Evolutionary conservation across 306 rosid species (phyloP), one percentile per base, ranked within the genome.

Genomic region (Rosa lucieae): DNA sequence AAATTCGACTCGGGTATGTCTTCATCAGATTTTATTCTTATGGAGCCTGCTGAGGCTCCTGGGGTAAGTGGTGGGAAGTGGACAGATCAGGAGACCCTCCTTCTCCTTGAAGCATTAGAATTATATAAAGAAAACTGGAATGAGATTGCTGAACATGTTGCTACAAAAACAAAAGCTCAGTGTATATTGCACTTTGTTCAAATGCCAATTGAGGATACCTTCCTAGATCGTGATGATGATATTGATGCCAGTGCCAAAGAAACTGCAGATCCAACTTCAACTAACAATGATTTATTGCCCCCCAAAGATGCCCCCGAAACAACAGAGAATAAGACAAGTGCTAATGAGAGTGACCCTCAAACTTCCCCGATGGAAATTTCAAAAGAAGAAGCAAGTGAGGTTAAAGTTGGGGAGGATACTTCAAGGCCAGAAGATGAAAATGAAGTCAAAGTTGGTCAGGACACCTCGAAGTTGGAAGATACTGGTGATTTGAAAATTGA

Each of bases 41-140:
- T 94, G 98, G 98, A 94, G 85, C 95, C 98, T 70, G 98, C 93
- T 85, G 97, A 89, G 88, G 94, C 82, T 85, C 92, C 82, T 9
- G 94, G 97, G 71, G 83, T 89, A 76, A 89, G 91, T 81, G 91
- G 98, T 83, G 97, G 98, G 79, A 92, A 92, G 76, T 94, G 98
- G 98, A 92, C 98, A 29, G 98, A 94, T 92, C 98, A 94, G 85
- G 98, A 94, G 86, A 94, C 98, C 21, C 97, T 94, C 68, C 92
- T 94, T 78, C 98, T 94, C 75, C 98, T 92, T 83, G 98, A 94
- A 87, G 98, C 97, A 82, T 82, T 94, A 78, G 98, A 94, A 81
- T 91, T 94, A 71, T 94, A 88, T 82, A 94, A 87, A 85, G 98
- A 92, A 84, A 90, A 94, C 81, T 94, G 98, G 98, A 94, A 81